phyloP scores from a whole-genome alignment of 805 yeast genomes.

The Lachancea fermentati region DNA sequence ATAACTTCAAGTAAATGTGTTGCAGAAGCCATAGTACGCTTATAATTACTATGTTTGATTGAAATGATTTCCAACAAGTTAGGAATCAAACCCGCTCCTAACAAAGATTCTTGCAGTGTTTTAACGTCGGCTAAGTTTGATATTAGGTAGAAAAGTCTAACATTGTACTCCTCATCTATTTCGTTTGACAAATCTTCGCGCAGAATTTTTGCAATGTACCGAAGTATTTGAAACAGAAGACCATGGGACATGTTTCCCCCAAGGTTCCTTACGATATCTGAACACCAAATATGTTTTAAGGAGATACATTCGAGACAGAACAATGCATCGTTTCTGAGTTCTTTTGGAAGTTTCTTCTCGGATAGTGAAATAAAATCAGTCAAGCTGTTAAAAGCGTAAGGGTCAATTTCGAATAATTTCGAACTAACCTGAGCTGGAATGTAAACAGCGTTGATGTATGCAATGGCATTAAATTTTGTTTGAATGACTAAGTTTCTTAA shows the following conservation, averaged over 20 bases:
- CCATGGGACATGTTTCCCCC: slow-evolving; percentile 91
- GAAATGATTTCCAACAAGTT: slow-evolving; percentile 58
- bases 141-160: slow-evolving; percentile 52
- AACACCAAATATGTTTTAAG: slow-evolving; percentile 59
- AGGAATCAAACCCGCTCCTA: slow-evolving; percentile 71
- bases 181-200: slow-evolving; percentile 35
- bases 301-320: slow-evolving; percentile 67
- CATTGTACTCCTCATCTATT: slow-evolving; percentile 44
- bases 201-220: slow-evolving; percentile 52
- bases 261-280: slow-evolving; percentile 68
- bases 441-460: slow-evolving; percentile 53
- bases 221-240: slow-evolving; percentile 61
- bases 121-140: slow-evolving; percentile 56
- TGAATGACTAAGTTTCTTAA: slow-evolving; percentile 55
- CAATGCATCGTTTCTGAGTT: slow-evolving; percentile 54
- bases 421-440: slow-evolving; percentile 56
- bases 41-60: slow-evolving; percentile 43
- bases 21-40: slow-evolving; percentile 59
- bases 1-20: slow-evolving; percentile 49
- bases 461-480: slow-evolving; percentile 62
- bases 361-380: slow-evolving; percentile 66
- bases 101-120: slow-evolving; percentile 48
- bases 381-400: slow-evolving; percentile 60
- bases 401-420: slow-evolving; percentile 64
- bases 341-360: slow-evolving; percentile 48